Base-by-base conservation (phyloP, 164 flowering plant genomes). In the Vitis vinifera region DNA sequence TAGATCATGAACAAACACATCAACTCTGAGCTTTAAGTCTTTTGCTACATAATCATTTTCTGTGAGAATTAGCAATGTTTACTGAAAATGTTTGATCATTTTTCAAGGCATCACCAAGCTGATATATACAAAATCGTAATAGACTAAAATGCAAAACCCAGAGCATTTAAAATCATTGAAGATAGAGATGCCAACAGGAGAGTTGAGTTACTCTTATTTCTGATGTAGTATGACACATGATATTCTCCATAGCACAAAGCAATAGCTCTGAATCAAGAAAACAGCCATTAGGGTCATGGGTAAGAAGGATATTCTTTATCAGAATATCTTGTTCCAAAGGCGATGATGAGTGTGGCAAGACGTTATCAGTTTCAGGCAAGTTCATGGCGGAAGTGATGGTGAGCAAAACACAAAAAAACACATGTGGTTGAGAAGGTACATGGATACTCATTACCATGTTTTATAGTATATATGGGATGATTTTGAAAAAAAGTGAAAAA, bases 281-380 rank as follows among this genome's bases (percentile, higher is more conserved):
- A 17, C 81, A 82, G 11, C 82, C 87, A 75, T 90, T 90, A 17
- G 91, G 87, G 55, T 87, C 90, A 73, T 90, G 95, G 55, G 81
- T 74, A 29, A 87, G 80, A 48, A 81, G 75, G 49, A 88, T 82
- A 57, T 76, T 73, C 78, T 68, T 76, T 19, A 81, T 70, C 47
- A 86, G 63, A 14, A 73, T 37, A 55, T 85, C 86, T 15, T 82
- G 83, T 52, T 76, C 75, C 2, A 31, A 53, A 10, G 71, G 30
- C 3, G 60, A 59, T 1, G 63, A 29, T 3, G 72, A 61, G 60
- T 19, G 10, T 2, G 44, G 55, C 49, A 9, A 49, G 53, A 55
- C 37, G 52, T 16, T 7, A 0, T 73, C 68, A 68, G 67, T 67
- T 11, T 52, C 29, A 16, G 55, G 48, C 16, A 64, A 53, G 55